These are phyloP conservation scores for Fusarium foetens DNA, from an alignment of 2,329 filamentous ascomycete species.

Conservation along the genomic window DNA sequence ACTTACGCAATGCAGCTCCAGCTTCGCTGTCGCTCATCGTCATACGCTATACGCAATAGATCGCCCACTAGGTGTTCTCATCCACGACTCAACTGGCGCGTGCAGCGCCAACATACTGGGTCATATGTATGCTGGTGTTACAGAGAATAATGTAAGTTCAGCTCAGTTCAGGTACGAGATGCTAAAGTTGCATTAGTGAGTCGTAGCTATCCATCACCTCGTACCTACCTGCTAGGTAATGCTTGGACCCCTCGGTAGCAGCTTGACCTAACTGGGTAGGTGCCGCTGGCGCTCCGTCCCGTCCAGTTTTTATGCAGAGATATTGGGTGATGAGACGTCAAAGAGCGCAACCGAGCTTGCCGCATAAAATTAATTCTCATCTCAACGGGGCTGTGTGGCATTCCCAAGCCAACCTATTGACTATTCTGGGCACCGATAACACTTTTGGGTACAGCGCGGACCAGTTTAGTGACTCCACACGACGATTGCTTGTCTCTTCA, in stretches of 20 bases:
- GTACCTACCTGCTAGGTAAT: slow-evolving; percentile 8
- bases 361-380: slow-evolving; percentile 45
- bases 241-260: neutral
- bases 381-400: slow-evolving; percentile 15
- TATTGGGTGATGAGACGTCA: slow-evolving; percentile 19
- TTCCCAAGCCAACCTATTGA: slow-evolving; percentile 5
- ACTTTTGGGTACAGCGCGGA: slow-evolving; percentile 19
- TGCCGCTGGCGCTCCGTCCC: slow-evolving; percentile 38
- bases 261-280: slow-evolving; percentile 34
- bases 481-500: slow-evolving; percentile 14
- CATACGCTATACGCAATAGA: slow-evolving; percentile 35
- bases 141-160: slow-evolving; percentile 29
- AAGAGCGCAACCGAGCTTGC: slow-evolving; percentile 38
- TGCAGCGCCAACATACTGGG: slow-evolving; percentile 17
- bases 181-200: slow-evolving; percentile 13
- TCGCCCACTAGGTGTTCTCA: slow-evolving; percentile 28
- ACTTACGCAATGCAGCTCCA: slow-evolving; percentile 37
- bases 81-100: slow-evolving; percentile 33
- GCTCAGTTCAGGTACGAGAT: slow-evolving; percentile 30
- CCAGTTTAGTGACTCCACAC: slow-evolving; percentile 25
- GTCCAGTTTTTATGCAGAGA: slow-evolving; percentile 36
- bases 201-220: slow-evolving; percentile 5
- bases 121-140: slow-evolving; percentile 14
- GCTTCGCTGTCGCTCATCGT: slow-evolving; percentile 20
- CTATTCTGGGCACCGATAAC: slow-evolving; percentile 19